Conservation (phyloP, 768 basidiomycete species). For the Hygrophoropsis aurantiaca region DNA sequence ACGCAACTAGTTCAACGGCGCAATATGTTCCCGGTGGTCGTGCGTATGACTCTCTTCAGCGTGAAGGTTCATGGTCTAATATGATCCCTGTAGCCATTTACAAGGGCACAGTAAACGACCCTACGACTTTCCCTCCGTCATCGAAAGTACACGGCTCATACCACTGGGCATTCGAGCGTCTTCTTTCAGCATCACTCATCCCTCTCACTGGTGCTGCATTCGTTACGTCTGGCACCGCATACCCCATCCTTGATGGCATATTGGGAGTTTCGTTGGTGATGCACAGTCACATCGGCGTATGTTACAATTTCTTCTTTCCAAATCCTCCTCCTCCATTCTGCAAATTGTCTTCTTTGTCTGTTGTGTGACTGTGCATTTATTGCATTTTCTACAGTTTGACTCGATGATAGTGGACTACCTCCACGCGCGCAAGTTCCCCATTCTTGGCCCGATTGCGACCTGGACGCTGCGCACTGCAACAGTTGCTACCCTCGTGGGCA, state of each 20-base stretch:
- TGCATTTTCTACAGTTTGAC: constrained; percentile 60
- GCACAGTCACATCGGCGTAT: constrained; percentile 93
- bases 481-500: constrained; percentile 78
- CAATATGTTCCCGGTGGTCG: constrained; percentile 71
- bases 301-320: constrained; percentile 25
- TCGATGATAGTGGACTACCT: constrained; percentile 82
- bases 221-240: constrained; percentile 68
- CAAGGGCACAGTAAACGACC: constrained; percentile 93
- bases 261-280: constrained; percentile 86
- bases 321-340: constrained; percentile 8
- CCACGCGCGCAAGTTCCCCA: constrained; percentile 91
- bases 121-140: constrained; percentile 83
- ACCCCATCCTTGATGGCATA: constrained; percentile 88
- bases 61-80: background rate
- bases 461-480: constrained; percentile 83
- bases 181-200: constrained; percentile 83
- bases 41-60: constrained; percentile 34
- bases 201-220: constrained; percentile 88
- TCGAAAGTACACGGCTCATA: constrained; percentile 85
- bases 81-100: constrained; percentile 59
- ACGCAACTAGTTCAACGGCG: constrained; percentile 33
- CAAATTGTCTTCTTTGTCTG: too few species aligned
- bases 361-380: background rate
- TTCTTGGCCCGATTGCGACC: constrained; percentile 61
- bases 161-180: constrained; percentile 91